phyloP scores from a whole-genome alignment of 2,329 filamentous ascomycete species.

The Pseudofabraea citricarpa region DNA sequence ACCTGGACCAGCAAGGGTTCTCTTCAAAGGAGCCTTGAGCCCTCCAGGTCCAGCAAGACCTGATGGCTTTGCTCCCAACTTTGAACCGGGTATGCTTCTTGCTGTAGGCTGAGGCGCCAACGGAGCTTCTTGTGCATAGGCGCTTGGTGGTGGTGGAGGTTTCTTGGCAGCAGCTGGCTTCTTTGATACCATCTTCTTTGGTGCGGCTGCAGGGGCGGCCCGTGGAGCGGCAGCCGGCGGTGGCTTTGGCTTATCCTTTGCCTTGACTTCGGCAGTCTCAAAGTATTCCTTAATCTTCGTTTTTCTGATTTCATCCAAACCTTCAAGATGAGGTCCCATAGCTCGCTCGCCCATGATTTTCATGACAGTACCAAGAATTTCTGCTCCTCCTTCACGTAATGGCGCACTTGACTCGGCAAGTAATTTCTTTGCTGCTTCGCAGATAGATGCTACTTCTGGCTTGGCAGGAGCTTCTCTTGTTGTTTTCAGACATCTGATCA shows the following conservation, averaged over 20 bases:
- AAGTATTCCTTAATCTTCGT: conserved; percentile 92
- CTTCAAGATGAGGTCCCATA: conserved; percentile 89
- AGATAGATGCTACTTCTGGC: conserved; percentile 75
- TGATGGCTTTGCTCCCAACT: conserved; percentile 49
- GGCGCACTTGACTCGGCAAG: conserved; percentile 84
- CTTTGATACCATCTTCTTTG: conserved; percentile 39
- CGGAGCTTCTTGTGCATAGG: conserved; percentile 45
- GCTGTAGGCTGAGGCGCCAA: conserved; percentile 55
- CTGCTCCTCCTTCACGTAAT: conserved; percentile 82
- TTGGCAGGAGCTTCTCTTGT: conserved; percentile 82
- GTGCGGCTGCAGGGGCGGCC: conserved; percentile 38
- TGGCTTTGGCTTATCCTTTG: conserved; percentile 88
- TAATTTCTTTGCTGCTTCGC: conserved; percentile 85
- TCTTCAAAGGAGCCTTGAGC: conserved; percentile 56
- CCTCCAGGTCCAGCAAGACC: conserved; percentile 40
- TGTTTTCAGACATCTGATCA: conserved; percentile 80
- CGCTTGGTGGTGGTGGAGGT: conserved; percentile 37
- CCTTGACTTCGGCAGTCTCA: conserved; percentile 76
- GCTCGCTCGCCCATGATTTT: conserved; percentile 96
- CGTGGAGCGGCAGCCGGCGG: conserved; percentile 58
- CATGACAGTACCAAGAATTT: conserved; percentile 91
- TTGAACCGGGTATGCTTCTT: conserved; percentile 42
- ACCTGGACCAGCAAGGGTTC: conserved; percentile 43
- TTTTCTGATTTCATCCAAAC: conserved; percentile 92
- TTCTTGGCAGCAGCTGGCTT: conserved; percentile 41